Evolutionary conservation across 768 basidiomycete genomes (phyloP).

Genomic region (Termitomyces sp.): DNA sequence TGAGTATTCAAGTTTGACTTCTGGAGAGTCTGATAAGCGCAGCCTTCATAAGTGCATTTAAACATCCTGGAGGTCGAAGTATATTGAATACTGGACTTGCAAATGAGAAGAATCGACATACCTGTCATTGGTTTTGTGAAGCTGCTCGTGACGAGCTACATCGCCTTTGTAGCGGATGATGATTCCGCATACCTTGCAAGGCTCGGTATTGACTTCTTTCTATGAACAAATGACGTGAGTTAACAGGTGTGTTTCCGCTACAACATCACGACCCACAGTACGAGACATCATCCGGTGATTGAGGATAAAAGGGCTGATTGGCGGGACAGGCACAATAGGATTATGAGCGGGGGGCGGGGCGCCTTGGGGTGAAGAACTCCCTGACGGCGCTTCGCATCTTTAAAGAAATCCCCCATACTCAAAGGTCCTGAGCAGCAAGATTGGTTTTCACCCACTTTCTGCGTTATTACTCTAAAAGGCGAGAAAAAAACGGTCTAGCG

Average conservation of each 20-base stretch:
- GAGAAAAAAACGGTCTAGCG: slow-evolving; percentile 9
- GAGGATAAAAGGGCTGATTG: background rate
- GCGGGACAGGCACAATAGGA: background rate
- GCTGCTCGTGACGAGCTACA: slow-evolving; percentile 13
- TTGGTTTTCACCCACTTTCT: slow-evolving; percentile 15
- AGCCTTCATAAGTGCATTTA: slow-evolving; percentile 22
- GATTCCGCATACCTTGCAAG: slow-evolving; percentile 12
- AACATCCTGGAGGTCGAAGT: slow-evolving; percentile 18
- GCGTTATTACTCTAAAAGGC: slow-evolving; percentile 15
- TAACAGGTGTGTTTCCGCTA: background rate
- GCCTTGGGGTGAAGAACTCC: background rate
- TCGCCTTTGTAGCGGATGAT: slow-evolving; percentile 15
- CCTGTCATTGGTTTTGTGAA: slow-evolving; percentile 10
- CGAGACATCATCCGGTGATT: slow-evolving; percentile 8
- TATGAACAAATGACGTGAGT: background rate
- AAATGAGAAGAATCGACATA: slow-evolving; percentile 1
- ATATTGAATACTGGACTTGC: background rate
- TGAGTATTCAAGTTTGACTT: slow-evolving; percentile 8
- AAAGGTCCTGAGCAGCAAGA: slow-evolving; percentile 1
- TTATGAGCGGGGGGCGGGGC: background rate
- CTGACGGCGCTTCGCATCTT: background rate
- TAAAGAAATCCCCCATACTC: background rate
- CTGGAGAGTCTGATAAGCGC: slow-evolving; percentile 24
- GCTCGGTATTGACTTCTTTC: slow-evolving; percentile 13
- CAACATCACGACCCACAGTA: slow-evolving; percentile 2